Evolutionary conservation across 225 moss, liverwort and hornwort genomes (phyloP).

Genomic region (Lunularia cruciata): DNA sequence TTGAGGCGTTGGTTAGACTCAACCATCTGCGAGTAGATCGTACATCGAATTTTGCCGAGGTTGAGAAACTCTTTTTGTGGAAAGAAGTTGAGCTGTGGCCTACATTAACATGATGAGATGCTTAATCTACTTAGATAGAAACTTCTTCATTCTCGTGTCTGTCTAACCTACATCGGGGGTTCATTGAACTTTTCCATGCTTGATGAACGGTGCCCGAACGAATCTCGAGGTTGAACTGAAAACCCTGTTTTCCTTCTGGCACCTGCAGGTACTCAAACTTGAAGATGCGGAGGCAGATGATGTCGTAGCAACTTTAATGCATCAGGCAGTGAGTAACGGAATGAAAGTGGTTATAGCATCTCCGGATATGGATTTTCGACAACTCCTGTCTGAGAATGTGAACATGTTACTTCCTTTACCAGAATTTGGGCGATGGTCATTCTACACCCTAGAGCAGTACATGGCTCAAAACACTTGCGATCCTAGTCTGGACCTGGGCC

Average conservation of each 20-base stretch:
- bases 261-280: slow-evolving; percentile 55
- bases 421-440: slow-evolving; percentile 85
- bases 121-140: too few species aligned
- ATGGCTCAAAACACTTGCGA: slow-evolving; percentile 58
- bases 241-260: neutral
- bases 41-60: too few species aligned
- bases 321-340: slow-evolving; percentile 55
- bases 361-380: slow-evolving; percentile 95
- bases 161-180: too few species aligned
- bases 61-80: too few species aligned
- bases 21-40: too few species aligned
- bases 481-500: slow-evolving; percentile 73
- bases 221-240: neutral
- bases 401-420: slow-evolving; percentile 82
- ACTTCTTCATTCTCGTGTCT: too few species aligned
- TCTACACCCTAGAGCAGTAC: slow-evolving; percentile 83
- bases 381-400: slow-evolving; percentile 68
- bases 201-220: too few species aligned
- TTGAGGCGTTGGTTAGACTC: too few species aligned
- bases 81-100: too few species aligned
- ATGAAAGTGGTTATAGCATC: slow-evolving; percentile 88
- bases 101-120: too few species aligned
- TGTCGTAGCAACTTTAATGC: slow-evolving; percentile 75
- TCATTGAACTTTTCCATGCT: too few species aligned
- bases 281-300: slow-evolving; percentile 95